Evolutionary conservation across 1,139 yeast genomes (phyloP).

Genomic region (Nematodospora anomalae): DNA sequence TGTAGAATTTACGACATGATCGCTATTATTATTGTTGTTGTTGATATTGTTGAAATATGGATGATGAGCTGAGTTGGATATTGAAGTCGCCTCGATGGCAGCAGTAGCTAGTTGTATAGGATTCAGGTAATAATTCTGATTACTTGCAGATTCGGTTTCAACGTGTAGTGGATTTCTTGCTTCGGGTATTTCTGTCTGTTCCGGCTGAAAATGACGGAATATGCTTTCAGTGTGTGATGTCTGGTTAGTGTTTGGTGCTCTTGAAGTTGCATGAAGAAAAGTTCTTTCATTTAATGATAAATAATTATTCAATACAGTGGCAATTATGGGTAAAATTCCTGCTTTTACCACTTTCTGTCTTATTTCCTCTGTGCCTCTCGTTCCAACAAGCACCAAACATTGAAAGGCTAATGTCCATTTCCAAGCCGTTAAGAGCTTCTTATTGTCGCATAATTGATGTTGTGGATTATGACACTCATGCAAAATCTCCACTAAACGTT

Average conservation of each 20-base stretch:
- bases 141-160: slow-evolving; percentile 1
- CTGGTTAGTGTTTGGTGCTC: slow-evolving; percentile 8
- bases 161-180: slow-evolving; percentile 1
- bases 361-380: slow-evolving; percentile 86
- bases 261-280: slow-evolving; percentile 30
- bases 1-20: slow-evolving; percentile 22
- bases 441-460: slow-evolving; percentile 34
- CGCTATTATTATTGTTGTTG: slow-evolving; percentile 7
- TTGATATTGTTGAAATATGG: neutral
- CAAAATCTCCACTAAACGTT: slow-evolving; percentile 79
- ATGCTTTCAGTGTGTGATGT: slow-evolving; percentile 6
- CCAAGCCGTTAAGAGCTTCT: slow-evolving; percentile 75
- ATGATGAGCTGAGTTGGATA: slow-evolving; percentile 6
- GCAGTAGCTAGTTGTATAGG: slow-evolving; percentile 19
- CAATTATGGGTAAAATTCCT: slow-evolving; percentile 86
- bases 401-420: slow-evolving; percentile 96
- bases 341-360: slow-evolving; percentile 87
- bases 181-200: neutral
- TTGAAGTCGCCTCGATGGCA: slow-evolving; percentile 17
- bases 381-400: slow-evolving; percentile 85
- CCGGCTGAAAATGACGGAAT: slow-evolving; percentile 9
- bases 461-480: slow-evolving; percentile 65
- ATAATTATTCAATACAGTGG: slow-evolving; percentile 89
- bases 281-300: slow-evolving; percentile 46
- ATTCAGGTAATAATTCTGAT: slow-evolving; percentile 5